Base-by-base conservation (phyloP, 331 rosid species). In the Ulmus americana region DNA sequence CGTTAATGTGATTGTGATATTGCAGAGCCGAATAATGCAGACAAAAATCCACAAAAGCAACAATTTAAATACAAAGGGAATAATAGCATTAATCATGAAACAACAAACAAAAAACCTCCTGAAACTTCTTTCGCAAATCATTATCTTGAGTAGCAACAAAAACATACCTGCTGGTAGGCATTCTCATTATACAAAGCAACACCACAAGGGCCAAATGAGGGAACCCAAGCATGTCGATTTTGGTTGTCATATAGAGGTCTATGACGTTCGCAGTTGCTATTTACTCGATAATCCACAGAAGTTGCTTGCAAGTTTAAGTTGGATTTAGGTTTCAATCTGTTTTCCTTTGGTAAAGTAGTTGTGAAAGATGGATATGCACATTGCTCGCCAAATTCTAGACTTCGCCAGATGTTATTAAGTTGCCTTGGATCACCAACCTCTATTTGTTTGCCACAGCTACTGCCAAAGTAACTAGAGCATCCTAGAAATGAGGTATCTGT, bases 131-230 rank as follows among this genome's bases (percentile, higher is more conserved):
- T n/a, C n/a, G n/a, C n/a, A n/a, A n/a, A n/a, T n/a, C n/a, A n/a
- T n/a, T n/a, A n/a, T n/a, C n/a, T n/a, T n/a, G n/a, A n/a, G n/a
- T n/a, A 28, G 35, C 35, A 28, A 2, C n/a, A 28, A 28, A 3
- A 3, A 28, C 79, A 70, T 64, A 86, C 89, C 77, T 78, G 66
- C 70, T 77, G 83, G 67, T 61, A 81, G 65, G 74, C 57, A 22
- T 70, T 81, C 50, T 79, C 76, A 46, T 81, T 73, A 60, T 74
- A 83, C 74, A 76, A 76, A 67, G 94, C 79, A 70, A 81, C 70
- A 55, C 83, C 79, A 51, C 81, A 74, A 61, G 87, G 73, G 28
- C 81, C 77, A 3, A 81, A 40, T 18, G 86, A 64, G 67, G 86
- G 39, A 63, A 76, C 73, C 92, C 86, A 86, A 35, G 71, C 56